Conservation (phyloP, 2,329 filamentous ascomycete genomes). For the Phoma sp. region DNA sequence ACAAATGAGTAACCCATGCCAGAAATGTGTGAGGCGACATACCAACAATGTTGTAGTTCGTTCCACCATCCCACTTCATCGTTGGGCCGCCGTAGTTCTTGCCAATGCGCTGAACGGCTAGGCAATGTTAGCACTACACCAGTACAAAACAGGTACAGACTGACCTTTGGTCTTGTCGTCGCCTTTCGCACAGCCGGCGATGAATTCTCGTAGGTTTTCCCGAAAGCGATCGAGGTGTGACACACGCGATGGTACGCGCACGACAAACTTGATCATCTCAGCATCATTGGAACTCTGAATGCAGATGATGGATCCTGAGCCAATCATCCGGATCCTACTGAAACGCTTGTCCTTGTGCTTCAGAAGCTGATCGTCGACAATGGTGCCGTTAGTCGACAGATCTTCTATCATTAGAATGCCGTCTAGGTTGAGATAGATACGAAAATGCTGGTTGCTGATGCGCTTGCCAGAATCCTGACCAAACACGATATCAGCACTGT, state of each 20-base stretch:
- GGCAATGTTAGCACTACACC: slow-evolving; percentile 4
- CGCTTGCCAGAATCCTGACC: slow-evolving; percentile 70
- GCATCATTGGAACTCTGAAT: slow-evolving; percentile 63
- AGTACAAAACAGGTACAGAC: not conserved
- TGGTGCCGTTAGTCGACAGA: slow-evolving; percentile 92
- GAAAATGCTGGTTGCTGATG: slow-evolving; percentile 95
- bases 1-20: slow-evolving; percentile 4
- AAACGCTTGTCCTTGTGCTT: slow-evolving; percentile 53
- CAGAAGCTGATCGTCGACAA: slow-evolving; percentile 78
- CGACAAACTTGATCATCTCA: slow-evolving; percentile 79
- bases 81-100: slow-evolving; percentile 54
- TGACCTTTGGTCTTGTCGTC: slow-evolving; percentile 33
- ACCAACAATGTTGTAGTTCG: slow-evolving; percentile 79
- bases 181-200: slow-evolving; percentile 51
- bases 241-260: slow-evolving; percentile 78
- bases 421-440: slow-evolving; percentile 87
- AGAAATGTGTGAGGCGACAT: slow-evolving; percentile 3
- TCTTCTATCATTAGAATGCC: slow-evolving; percentile 92
- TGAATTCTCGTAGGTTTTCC: slow-evolving; percentile 73
- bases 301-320: slow-evolving; percentile 75
- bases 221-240: slow-evolving; percentile 72
- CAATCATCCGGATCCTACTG: slow-evolving; percentile 68
- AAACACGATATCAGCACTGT: slow-evolving; percentile 75
- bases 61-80: slow-evolving; percentile 83
- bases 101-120: slow-evolving; percentile 32